Percentiles rank a stretch among this genome's conserved stretches.
phyloP scores from a whole-genome alignment of 495 filamentous ascomycete genomes.

The Lichina pygmaea region DNA sequence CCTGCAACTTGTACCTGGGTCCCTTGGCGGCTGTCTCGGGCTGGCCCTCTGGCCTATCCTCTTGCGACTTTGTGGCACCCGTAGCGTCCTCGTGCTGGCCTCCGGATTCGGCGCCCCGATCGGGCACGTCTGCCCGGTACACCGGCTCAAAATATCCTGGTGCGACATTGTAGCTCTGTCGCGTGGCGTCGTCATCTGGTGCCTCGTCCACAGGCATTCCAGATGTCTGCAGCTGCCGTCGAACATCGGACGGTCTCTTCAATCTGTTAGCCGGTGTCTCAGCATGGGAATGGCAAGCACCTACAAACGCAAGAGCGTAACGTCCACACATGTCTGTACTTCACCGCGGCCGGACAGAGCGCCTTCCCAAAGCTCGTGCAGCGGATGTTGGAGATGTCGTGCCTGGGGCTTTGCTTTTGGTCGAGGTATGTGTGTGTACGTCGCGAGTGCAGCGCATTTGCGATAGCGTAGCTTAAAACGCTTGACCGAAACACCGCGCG shows the following conservation, averaged over 20 bases:
- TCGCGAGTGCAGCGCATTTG: no score
- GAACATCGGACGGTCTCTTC: slow-evolving; percentile 36
- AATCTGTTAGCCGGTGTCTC: slow-evolving; percentile 6
- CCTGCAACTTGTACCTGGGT: slow-evolving; percentile 53
- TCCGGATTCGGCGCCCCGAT: slow-evolving; percentile 19
- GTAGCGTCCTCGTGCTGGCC: slow-evolving; percentile 4
- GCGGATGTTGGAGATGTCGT: no score
- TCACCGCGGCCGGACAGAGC: no score
- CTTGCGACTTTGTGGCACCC: slow-evolving; percentile 1
- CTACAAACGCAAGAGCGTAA: slow-evolving; percentile 55
- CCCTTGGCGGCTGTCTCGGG: slow-evolving; percentile 8
- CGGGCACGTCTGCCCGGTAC: slow-evolving; percentile 49
- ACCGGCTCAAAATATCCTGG: slow-evolving; percentile 67
- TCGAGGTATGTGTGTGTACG: no score
- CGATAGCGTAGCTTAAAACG: no score
- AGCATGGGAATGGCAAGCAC: slow-evolving; percentile 4
- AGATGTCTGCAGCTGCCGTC: slow-evolving; percentile 38
- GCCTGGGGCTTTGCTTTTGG: no score
- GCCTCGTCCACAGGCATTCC: slow-evolving; percentile 55
- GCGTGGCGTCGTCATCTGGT: slow-evolving; percentile 43
- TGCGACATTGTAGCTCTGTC: slow-evolving; percentile 79
- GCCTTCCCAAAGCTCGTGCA: no score
- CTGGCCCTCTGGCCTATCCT: slow-evolving; percentile 3
- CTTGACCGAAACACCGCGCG: no score
- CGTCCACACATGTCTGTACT: slow-evolving; percentile 46